Percentiles rank a stretch among this genome's conserved stretches.
phyloP scores from a whole-genome alignment of 495 filamentous ascomycete genomes.

The Xylaria cubensis region DNA sequence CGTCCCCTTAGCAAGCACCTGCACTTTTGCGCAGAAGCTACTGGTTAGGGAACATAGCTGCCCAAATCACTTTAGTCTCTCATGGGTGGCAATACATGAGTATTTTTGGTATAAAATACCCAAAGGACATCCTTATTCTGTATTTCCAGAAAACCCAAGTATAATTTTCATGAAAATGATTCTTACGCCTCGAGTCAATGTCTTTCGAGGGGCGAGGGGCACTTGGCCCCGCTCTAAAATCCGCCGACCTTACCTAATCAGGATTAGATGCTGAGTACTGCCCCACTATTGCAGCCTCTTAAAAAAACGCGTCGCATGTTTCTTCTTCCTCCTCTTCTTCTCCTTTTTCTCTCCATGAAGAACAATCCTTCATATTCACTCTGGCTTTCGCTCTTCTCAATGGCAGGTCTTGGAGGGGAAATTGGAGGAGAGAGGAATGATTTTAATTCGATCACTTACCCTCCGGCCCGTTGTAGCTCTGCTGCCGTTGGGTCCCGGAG shows the following conservation, averaged over 20 bases:
- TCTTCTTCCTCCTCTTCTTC: conserved; percentile 22
- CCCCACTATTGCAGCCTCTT: conserved; percentile 5
- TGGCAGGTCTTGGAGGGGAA: conserved; percentile 76
- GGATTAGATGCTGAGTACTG: not conserved
- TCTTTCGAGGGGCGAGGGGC: no score
- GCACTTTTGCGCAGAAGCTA: not conserved
- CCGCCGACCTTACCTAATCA: not conserved
- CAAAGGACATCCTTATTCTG: not conserved
- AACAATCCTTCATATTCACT: conserved; percentile 83
- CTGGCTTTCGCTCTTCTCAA: conserved; percentile 65
- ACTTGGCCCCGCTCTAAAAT: not conserved
- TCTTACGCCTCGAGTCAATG: no score
- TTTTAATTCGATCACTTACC: conserved; percentile 57
- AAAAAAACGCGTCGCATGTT: conserved; percentile 8
- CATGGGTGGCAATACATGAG: not conserved
- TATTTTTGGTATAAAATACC: not conserved
- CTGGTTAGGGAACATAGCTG: no score
- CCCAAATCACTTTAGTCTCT: not conserved
- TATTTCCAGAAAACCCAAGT: not conserved
- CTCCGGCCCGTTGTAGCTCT: conserved; percentile 49
- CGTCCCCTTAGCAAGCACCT: not conserved
- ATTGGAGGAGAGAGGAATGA: conserved; percentile 69
- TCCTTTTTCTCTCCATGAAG: conserved; percentile 60
- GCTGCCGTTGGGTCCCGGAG: conserved; percentile 50
- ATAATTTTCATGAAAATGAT: not conserved